Conservation (phyloP, 257 asterid species). For the Asclepias syriaca region DNA sequence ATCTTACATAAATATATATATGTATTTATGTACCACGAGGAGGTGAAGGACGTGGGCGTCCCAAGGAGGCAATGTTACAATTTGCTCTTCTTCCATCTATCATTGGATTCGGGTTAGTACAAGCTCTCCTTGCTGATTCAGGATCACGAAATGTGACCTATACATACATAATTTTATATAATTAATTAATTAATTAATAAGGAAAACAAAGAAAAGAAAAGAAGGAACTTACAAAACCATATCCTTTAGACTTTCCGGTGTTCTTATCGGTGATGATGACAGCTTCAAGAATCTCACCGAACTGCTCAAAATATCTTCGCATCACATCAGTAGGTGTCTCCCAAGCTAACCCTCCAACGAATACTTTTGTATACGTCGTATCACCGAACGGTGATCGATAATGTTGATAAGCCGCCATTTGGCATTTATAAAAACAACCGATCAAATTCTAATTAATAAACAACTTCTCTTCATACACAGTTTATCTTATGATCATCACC, state of each 20-base stretch:
- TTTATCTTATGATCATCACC: no score
- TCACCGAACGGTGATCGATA: conserved; percentile 98
- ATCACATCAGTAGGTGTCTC: conserved; percentile 87
- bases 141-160: conserved; percentile 93
- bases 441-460: background rate
- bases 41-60: conserved; percentile 90
- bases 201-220: background rate
- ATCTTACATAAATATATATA: background rate
- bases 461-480: no score
- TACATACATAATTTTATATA: no score
- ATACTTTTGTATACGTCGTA: conserved; percentile 85
- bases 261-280: conserved; percentile 91
- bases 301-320: conserved; percentile 73
- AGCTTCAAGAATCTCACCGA: conserved; percentile 94
- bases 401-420: conserved; percentile 73
- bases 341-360: conserved; percentile 99
- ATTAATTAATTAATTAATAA: background rate
- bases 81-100: conserved; percentile 94
- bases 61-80: conserved; percentile 89
- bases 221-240: conserved; percentile 69
- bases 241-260: conserved; percentile 94
- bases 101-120: conserved; percentile 77
- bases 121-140: conserved; percentile 79
- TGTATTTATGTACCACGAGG: conserved; percentile 40
- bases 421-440: conserved; percentile 12